A percentile compares a stretch with the other conserved stretches of the same genome.
Evolutionary conservation across 2,329 filamentous ascomycete species (phyloP).

Genomic region (Trichoderma aggressivum): DNA sequence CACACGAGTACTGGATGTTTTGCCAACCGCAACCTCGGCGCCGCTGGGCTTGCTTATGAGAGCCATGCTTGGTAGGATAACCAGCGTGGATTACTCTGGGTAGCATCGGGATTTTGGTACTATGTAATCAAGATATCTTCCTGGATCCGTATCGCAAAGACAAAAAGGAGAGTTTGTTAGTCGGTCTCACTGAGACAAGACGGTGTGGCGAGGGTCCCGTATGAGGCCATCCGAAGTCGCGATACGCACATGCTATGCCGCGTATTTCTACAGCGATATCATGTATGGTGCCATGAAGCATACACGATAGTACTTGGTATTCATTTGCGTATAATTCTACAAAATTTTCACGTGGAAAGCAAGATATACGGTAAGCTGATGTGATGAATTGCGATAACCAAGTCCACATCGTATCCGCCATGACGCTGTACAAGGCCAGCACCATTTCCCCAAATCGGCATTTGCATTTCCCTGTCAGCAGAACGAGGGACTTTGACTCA

Average conservation of each 20-base stretch:
- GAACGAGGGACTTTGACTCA: neutral
- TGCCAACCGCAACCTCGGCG: neutral
- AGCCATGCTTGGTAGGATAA: neutral
- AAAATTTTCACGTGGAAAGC: neutral
- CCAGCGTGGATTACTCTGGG: neutral
- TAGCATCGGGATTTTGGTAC: neutral
- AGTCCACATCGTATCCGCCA: neutral
- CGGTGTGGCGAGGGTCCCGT: neutral
- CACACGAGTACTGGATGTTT: neutral
- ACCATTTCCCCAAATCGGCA: neutral
- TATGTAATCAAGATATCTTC: neutral
- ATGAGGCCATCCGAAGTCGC: neutral
- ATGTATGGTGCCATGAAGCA: neutral
- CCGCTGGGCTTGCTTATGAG: neutral
- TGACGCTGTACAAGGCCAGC: neutral
- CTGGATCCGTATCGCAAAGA: neutral
- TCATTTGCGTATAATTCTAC: neutral
- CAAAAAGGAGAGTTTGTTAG: neutral
- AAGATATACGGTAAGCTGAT: neutral
- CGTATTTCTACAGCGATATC: neutral
- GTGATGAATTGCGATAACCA: neutral
- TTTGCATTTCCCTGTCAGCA: neutral
- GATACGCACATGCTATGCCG: neutral
- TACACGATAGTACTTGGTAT: neutral
- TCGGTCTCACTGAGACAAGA: neutral